A percentile compares a stretch with the other conserved stretches of the same genome.
Evolutionary conservation across 2,329 filamentous ascomycete genomes (phyloP).

Genomic region (Truncatella angustata): DNA sequence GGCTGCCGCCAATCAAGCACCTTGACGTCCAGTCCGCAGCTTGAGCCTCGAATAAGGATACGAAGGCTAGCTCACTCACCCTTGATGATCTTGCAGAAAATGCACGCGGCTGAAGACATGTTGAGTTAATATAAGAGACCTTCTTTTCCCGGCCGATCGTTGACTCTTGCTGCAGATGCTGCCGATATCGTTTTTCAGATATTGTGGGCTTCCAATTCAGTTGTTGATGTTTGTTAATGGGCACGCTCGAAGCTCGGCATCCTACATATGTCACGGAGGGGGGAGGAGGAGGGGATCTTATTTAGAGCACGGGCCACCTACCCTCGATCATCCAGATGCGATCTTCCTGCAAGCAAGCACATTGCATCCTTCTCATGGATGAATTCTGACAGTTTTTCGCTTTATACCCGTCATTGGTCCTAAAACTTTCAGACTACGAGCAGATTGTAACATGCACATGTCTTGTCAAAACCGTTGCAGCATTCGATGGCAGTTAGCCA

Average conservation of each 20-base stretch:
- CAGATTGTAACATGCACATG: too few species aligned
- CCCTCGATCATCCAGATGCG: too few species aligned
- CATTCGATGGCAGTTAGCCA: too few species aligned
- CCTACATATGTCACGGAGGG: background rate
- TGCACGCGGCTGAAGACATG: slow-evolving; percentile 59
- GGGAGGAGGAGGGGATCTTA: background rate
- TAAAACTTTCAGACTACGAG: too few species aligned
- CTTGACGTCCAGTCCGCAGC: slow-evolving; percentile 7
- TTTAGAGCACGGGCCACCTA: background rate
- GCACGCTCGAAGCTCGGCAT: background rate
- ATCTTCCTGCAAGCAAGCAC: too few species aligned
- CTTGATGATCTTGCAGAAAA: slow-evolving; percentile 99
- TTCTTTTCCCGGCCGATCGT: background rate
- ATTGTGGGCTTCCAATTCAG: background rate
- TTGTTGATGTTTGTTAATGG: background rate
- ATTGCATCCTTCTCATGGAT: too few species aligned
- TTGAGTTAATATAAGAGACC: background rate
- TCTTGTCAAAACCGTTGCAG: too few species aligned
- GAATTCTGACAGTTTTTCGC: too few species aligned
- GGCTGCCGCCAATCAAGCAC: slow-evolving; percentile 1
- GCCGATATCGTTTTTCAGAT: too few species aligned
- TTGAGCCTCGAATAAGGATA: background rate
- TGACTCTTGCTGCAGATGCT: too few species aligned
- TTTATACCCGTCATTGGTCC: too few species aligned
- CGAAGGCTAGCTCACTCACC: slow-evolving; percentile 43